phyloP scores from a whole-genome alignment of 2,329 filamentous ascomycete species.

The Xylaria sp. region DNA sequence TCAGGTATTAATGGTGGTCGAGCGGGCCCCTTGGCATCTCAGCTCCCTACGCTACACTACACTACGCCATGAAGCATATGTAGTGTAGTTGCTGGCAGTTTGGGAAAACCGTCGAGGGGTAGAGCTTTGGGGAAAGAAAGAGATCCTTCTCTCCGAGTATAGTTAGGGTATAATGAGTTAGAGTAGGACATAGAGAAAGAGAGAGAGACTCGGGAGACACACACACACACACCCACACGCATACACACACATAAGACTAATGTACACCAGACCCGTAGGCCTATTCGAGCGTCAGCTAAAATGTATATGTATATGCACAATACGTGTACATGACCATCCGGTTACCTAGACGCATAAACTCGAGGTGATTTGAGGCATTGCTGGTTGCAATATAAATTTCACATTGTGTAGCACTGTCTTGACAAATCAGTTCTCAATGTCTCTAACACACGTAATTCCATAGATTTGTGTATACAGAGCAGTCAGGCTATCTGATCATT shows the following conservation, averaged over 20 bases:
- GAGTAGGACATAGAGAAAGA: neutral
- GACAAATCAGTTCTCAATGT: neutral
- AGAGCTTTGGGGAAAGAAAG: neutral
- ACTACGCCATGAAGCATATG: neutral
- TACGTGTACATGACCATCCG: constrained; percentile 1
- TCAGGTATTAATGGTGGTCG: constrained; percentile 15
- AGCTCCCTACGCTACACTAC: constrained; percentile 2
- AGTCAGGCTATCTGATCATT: neutral
- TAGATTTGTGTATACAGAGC: neutral
- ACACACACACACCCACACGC: neutral
- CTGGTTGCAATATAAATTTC: neutral
- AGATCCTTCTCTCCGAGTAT: neutral
- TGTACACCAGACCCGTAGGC: neutral
- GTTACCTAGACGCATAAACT: neutral
- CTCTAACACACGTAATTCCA: neutral
- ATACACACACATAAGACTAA: neutral
- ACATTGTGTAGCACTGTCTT: neutral
- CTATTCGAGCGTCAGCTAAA: constrained; percentile 7
- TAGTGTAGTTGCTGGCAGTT: neutral
- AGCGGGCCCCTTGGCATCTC: constrained; percentile 20
- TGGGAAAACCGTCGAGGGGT: neutral
- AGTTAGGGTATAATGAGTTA: constrained; percentile 3
- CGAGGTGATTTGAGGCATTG: neutral
- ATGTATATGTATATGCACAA: constrained; percentile 17
- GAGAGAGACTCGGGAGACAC: too few species aligned